Base-by-base conservation (phyloP, 192 early-diverging fungal genomes). In the Cetraspora pellucida region DNA sequence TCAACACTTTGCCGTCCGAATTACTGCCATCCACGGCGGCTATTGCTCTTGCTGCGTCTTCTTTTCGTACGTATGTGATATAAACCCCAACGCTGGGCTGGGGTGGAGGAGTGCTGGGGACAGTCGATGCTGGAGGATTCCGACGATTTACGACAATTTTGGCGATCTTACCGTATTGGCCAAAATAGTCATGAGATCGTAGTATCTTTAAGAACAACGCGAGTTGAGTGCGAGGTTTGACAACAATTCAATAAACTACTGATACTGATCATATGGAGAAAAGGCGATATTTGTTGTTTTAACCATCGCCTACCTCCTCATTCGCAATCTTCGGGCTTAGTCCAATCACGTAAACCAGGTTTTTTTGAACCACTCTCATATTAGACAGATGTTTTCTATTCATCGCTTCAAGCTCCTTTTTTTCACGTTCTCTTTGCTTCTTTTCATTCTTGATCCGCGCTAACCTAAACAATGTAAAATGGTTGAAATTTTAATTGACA, bases 261-360 rank as follows among this genome's bases (percentile, higher is more conserved):
- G 9, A 63, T 75, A 60, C 13, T 54, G 14, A 63, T 25, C 25
- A 79, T 45, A 46, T 68, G 23, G 14, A 68, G 21, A 68, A 68
- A 46, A 68, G 19, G 23, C 21, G 14, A 68, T 47, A 21, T 54
- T 57, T 63, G 2, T 43, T 49, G 37, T 58, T 55, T 16, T 52
- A 25, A 47, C 23, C 64, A 55, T 66, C 50, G 50, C 50, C 58
- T 82, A 94, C 93, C 85, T 99, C 97, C 74, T 99, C 98, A 1
- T 88, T 94, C 10, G 92, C 92, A 44, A 95, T 81, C 74, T 91
- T 95, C 14, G 92, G 79, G 30, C 94, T 95, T 14, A 99, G 80
- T 19, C 96, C 96, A 70, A 98, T 93, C 28, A 99, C 96, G 82
- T 99, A 99, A 7, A 99, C 95, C 30, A 99, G 84, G 78, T 96